These are phyloP conservation scores for Alternaria sp. DNA, from an alignment of 2,329 filamentous ascomycete genomes.

Conservation along the genomic window DNA sequence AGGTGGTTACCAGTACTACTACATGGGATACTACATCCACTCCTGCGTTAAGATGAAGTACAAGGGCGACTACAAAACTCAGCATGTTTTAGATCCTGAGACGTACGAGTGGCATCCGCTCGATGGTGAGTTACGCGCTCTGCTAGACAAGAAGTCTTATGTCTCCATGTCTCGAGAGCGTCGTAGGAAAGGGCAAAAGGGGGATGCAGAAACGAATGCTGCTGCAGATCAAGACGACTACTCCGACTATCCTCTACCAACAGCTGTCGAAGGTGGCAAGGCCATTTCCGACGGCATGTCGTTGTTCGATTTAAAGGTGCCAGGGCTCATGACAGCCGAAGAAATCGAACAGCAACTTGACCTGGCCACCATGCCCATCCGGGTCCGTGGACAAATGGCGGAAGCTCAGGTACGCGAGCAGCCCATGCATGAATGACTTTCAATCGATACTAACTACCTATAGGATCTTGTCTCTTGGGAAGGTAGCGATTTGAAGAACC, in stretches of 20 bases:
- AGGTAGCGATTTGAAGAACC: constrained; percentile 56
- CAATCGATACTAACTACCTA: constrained; percentile 38
- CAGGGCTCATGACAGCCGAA: constrained; percentile 65
- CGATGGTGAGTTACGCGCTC: constrained; percentile 58
- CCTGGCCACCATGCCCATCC: constrained; percentile 65
- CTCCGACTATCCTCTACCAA: constrained; percentile 33
- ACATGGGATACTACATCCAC: constrained; percentile 85
- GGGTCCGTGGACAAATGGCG: constrained; percentile 48
- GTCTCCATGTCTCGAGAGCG: constrained; percentile 51
- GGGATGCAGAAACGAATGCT: not conserved
- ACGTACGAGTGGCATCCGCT: constrained; percentile 67
- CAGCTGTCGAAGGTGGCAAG: constrained; percentile 38
- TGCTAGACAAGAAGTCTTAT: constrained; percentile 64
- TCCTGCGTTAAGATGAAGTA: constrained; percentile 83
- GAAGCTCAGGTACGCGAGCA: constrained; percentile 40
- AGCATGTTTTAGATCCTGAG: constrained; percentile 75
- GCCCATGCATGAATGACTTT: not conserved
- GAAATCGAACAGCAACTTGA: constrained; percentile 61
- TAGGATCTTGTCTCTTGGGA: constrained; percentile 68
- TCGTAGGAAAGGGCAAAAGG: constrained; percentile 20
- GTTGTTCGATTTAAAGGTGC: constrained; percentile 69
- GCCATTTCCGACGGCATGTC: constrained; percentile 49
- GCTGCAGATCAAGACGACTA: constrained; percentile 16
- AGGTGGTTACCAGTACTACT: constrained; percentile 76
- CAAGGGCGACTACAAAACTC: constrained; percentile 79